Evolutionary conservation across 2,329 filamentous ascomycete genomes (phyloP), one percentile per base, ranked within the genome.

Genomic region (Calonectria montana): DNA sequence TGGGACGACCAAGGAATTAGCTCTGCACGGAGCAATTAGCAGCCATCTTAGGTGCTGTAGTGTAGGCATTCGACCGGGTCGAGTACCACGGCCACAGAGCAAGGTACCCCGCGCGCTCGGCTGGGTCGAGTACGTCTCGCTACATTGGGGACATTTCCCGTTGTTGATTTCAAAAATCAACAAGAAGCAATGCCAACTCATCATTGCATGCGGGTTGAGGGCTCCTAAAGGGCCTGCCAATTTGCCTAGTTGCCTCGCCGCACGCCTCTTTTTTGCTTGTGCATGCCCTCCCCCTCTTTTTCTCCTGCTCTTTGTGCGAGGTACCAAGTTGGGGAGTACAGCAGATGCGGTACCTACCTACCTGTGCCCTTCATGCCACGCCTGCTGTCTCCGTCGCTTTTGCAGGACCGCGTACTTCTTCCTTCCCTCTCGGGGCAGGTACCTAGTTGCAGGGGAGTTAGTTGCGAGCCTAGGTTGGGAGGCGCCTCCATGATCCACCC

Each of bases 141-240:
- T 75, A 75, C 72, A 47, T 78, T 67, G 69, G 74, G 67, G 67
- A 69, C 66, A 67, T 72, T 65, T 75, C 62, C 67, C 74, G 71
- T 75, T 79, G 72, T 78, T 78, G 69, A 76, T 75, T 82, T 83
- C 80, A 87, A 88, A 88, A 87, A 86, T 88, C 86, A 86, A 89
- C 86, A 85, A 80, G 77, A 80, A 83, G 89, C 88, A 90, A 84
- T 93, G 92, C 91, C 92, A 94, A 90, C 92, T 91, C 92, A 94
- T 93, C 91, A 91, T 84, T 93, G 91, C 92, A 92, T 94, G 88
- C 88, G 86, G 84, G 83, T 83, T 83, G 83, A 83, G 82, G 83
- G 76, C 74, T 79, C 62, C 67, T 65, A 63, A 45, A 61, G 71
- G 69, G 69, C 73, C 69, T 77, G 70, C 70, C 70, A 69, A 72